Evolutionary conservation across 495 filamentous ascomycete species (phyloP), one percentile per base, ranked within the genome.

Genomic region (Lepraria neglecta): DNA sequence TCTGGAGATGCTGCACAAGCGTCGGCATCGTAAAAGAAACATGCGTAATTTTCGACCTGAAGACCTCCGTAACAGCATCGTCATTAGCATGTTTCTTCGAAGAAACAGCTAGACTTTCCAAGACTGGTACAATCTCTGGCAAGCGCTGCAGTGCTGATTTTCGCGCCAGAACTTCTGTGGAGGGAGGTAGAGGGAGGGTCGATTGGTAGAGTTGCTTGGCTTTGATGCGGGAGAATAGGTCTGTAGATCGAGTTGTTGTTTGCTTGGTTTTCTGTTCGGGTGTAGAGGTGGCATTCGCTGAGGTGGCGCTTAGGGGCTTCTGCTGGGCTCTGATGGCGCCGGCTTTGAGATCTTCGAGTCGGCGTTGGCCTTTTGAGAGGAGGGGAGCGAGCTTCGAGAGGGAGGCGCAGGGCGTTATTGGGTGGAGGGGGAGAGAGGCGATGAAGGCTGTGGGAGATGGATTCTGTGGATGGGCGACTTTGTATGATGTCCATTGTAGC

Each of bases 191-290:
- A 0, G 77, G 73, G 1, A 76, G 55, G 44, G 73, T 71, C 0
- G 79, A 66, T 46, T 75, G 71, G 44, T 76, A 72, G 4, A 77
- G 67, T 54, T 86, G 76, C 72, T 85, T 87, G 21, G 77, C 70
- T 33, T 83, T 80, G 62, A 89, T 78, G 63, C 86, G 83, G 60
- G 86, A 84, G 17, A 88, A 78, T 21, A 89, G 72, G 58, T 63
- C 66, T 27, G 43, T 33, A 17, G 58, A 59, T 10, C 58, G 53
- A 54, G 30, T 15, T 15, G 48, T 43, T 6, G 59, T n/a, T 57
- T 38, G 51, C 38, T 40, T 55, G 30, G 40, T 1, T 15, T 65
- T 47, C 59, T 28, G 28, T 27, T 33, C 30, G 3, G 42, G 19
- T 12, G 30, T 31, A 17, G 50, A 10, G 10, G 21, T 30, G 9